phyloP scores from a whole-genome alignment of 192 early-diverging fungal genomes.

The Diversispora epigaea region DNA sequence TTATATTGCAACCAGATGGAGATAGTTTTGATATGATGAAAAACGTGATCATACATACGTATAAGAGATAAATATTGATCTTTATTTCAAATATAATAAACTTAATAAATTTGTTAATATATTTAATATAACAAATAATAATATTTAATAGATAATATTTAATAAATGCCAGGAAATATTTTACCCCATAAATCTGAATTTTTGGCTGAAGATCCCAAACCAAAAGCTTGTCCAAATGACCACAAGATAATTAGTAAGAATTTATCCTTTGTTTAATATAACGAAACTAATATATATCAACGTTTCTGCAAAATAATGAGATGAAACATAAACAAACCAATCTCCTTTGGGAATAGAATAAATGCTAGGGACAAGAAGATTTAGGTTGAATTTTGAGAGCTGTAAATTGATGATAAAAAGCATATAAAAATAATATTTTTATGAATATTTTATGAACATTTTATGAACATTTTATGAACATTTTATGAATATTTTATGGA shows the following conservation, averaged over 20 bases:
- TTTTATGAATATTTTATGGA: too few relatives aligned
- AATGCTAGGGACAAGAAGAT: not conserved
- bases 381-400: slow-evolving; percentile 59
- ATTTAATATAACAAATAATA: too few relatives aligned
- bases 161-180: slow-evolving; percentile 19
- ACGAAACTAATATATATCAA: slow-evolving; percentile 62
- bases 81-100: too few relatives aligned
- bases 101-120: too few relatives aligned
- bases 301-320: slow-evolving; percentile 75
- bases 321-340: slow-evolving; percentile 63
- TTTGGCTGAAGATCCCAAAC: slow-evolving; percentile 61
- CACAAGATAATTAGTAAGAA: too few relatives aligned
- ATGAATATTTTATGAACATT: too few relatives aligned
- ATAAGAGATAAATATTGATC: not conserved
- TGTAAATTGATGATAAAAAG: slow-evolving; percentile 62
- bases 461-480: not conserved
- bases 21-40: slow-evolving; percentile 98
- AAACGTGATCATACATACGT: slow-evolving; percentile 69
- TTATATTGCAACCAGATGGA: slow-evolving; percentile 91
- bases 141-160: too few relatives aligned
- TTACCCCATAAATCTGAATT: slow-evolving; percentile 71
- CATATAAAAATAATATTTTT: too few relatives aligned
- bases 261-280: slow-evolving; percentile 48
- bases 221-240: slow-evolving; percentile 63
- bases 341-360: slow-evolving; percentile 68